These are phyloP conservation scores for Penicillium sp. DNA, from an alignment of 2,329 filamentous ascomycete species.

Conservation along the genomic window DNA sequence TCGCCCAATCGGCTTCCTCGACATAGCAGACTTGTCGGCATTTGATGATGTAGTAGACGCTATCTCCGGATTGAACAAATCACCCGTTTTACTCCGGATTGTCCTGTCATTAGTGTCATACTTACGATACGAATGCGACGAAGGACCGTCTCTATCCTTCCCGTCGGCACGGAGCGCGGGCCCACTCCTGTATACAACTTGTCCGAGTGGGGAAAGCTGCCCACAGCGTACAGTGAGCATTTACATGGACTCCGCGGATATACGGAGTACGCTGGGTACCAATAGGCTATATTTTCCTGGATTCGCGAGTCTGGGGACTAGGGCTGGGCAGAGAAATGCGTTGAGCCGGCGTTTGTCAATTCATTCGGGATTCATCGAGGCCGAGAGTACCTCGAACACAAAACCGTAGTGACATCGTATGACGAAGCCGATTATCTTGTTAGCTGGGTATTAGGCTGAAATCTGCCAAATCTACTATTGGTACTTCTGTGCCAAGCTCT, in stretches of 20 bases:
- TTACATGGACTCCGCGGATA: not conserved
- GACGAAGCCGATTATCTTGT: not conserved
- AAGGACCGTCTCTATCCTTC: not conserved
- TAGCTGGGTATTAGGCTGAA: not conserved
- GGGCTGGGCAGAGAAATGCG: not conserved
- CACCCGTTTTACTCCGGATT: not conserved
- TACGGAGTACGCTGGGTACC: not conserved
- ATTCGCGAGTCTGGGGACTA: not conserved
- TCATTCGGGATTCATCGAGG: not conserved
- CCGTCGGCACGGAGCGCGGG: constrained; percentile 1
- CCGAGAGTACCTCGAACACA: not conserved
- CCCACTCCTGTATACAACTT: not conserved
- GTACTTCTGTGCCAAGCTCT: not conserved
- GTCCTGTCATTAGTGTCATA: not conserved
- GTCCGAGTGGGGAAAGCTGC: not conserved
- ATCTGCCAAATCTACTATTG: not conserved
- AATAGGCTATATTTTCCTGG: not conserved
- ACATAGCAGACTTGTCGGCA: not conserved
- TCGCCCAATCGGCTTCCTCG: not conserved
- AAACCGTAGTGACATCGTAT: not conserved
- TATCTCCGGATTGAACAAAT: not conserved
- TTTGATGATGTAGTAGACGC: not conserved
- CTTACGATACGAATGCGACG: not conserved
- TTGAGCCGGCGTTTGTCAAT: not conserved
- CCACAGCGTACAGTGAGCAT: not conserved